Conservation (phyloP, 768 basidiomycete species). For the Cystobasidium onofrii region DNA sequence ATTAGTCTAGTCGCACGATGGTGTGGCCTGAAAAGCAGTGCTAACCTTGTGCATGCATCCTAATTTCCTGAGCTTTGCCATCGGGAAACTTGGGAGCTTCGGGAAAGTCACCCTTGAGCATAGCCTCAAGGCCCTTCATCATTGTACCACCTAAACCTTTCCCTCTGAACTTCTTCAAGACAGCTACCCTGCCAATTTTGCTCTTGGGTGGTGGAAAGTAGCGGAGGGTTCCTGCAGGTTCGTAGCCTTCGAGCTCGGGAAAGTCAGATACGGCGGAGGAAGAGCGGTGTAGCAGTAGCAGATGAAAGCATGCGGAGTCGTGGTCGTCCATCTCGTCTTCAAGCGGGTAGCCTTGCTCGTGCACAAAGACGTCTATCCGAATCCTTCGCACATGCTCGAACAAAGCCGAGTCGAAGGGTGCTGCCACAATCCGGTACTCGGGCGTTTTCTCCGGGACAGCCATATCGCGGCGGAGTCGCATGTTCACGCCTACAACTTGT, state of each 20-base stretch:
- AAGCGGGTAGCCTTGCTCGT: conserved; percentile 13
- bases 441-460: not conserved
- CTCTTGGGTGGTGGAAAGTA: conserved; percentile 25
- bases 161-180: conserved; percentile 4
- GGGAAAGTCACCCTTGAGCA: conserved; percentile 13
- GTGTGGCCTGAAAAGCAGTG: too few relatives aligned
- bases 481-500: too few relatives aligned
- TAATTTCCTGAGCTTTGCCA: conserved; percentile 8
- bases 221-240: conserved; percentile 23
- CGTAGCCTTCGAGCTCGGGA: not conserved
- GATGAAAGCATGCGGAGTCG: conserved; percentile 6
- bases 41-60: conserved; percentile 21
- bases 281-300: conserved; percentile 1
- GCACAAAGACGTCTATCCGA: conserved; percentile 18
- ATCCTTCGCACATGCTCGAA: conserved; percentile 10
- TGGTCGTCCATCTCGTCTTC: conserved; percentile 27
- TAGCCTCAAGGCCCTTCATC: conserved; percentile 21
- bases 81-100: conserved; percentile 2
- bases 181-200: conserved; percentile 20
- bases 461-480: too few relatives aligned
- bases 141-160: conserved; percentile 4
- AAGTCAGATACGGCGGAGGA: not conserved
- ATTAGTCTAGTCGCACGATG: not conserved
- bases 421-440: not conserved
- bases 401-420: not conserved